Evolutionary conservation across 177 flowering plant genomes (phyloP).

Genomic region (Vitis hybrid): DNA sequence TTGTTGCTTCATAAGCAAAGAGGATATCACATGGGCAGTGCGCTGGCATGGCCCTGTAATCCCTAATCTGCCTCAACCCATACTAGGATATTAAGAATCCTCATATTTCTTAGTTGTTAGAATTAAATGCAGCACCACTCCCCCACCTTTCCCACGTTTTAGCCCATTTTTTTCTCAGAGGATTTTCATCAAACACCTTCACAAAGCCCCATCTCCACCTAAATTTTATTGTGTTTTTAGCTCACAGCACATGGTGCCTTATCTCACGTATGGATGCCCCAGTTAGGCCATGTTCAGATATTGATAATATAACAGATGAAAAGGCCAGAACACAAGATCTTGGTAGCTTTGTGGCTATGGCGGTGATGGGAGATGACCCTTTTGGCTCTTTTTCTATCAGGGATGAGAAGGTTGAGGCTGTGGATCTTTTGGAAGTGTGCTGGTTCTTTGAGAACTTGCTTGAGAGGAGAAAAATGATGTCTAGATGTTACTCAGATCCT

Average conservation of each 20-base stretch:
- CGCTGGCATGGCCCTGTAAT: constrained; percentile 36
- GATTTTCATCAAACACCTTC: constrained; percentile 10
- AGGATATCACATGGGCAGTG: constrained; percentile 42
- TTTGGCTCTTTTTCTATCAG: constrained; percentile 12
- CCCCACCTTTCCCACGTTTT: neutral
- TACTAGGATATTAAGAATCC: neutral
- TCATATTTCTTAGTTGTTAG: constrained; percentile 20
- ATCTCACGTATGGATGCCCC: constrained; percentile 19
- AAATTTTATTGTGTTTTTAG: neutral
- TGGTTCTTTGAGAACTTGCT: constrained; percentile 76
- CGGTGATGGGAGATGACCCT: constrained; percentile 13
- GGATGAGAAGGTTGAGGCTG: constrained; percentile 20
- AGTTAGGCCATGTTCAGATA: neutral
- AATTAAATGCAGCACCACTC: constrained; percentile 1
- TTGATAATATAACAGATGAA: neutral
- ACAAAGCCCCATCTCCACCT: constrained; percentile 3
- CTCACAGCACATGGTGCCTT: constrained; percentile 16
- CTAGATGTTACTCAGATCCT: constrained; percentile 48
- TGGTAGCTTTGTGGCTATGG: constrained; percentile 20
- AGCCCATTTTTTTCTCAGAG: too few relatives aligned
- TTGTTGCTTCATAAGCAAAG: constrained; percentile 24
- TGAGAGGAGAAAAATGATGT: constrained; percentile 23
- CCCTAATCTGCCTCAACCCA: neutral
- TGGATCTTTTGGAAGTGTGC: constrained; percentile 54
- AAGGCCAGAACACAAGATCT: neutral